A percentile compares a stretch with the other conserved stretches of the same genome.
Evolutionary conservation across 306 rosid genomes (phyloP).

Genomic region (Cucumis cinereus): DNA sequence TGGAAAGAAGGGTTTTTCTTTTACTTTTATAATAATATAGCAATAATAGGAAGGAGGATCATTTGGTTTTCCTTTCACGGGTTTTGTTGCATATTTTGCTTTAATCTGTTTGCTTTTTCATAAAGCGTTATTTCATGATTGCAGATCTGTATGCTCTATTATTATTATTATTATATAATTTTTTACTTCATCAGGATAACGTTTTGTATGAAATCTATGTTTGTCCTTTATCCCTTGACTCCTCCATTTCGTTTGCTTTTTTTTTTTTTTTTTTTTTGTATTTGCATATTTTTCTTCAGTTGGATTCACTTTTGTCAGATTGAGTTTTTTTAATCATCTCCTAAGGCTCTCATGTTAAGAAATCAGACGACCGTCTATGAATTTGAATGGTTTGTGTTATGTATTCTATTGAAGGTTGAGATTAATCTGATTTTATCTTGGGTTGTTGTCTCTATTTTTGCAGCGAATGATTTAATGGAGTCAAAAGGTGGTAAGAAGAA

Average conservation of each 20-base stretch:
- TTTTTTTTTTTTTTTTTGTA: no score
- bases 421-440: not conserved
- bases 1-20: not conserved
- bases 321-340: not conserved
- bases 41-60: not conserved
- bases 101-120: not conserved
- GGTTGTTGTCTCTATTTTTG: not conserved
- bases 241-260: not conserved
- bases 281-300: not conserved
- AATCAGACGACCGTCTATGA: not conserved
- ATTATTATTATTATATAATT: not conserved
- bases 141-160: not conserved
- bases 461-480: conserved; percentile 93
- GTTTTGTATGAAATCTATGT: not conserved
- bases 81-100: not conserved
- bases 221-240: not conserved
- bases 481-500: conserved; percentile 79
- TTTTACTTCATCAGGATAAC: not conserved
- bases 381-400: not conserved
- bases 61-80: not conserved
- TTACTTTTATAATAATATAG: not conserved
- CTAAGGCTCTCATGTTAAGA: not conserved
- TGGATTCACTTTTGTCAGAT: not conserved
- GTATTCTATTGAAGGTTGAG: not conserved
- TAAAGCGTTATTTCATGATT: not conserved